A percentile compares a stretch with the other conserved stretches of the same genome.
phyloP scores from a whole-genome alignment of 148 eudicot genomes.

The Hydrangea macrophylla region DNA sequence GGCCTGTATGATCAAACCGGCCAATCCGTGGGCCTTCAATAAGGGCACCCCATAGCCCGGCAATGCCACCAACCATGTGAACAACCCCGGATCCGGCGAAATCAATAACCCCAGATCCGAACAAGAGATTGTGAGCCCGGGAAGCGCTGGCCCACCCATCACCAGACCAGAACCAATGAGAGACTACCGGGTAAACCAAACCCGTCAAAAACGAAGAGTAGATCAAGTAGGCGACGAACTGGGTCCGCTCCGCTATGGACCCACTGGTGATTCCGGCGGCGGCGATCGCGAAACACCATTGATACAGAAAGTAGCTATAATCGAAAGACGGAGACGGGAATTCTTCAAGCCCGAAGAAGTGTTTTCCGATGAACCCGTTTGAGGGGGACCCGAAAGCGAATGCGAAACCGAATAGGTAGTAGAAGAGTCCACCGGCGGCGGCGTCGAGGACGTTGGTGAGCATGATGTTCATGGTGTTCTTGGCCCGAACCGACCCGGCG shows the following conservation, averaged over 20 bases:
- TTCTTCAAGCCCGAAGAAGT: slow-evolving; percentile 22
- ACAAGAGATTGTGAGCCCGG: slow-evolving; percentile 16
- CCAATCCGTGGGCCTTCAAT: slow-evolving; percentile 54
- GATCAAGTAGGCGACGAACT: slow-evolving; percentile 29
- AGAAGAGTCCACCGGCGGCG: slow-evolving; percentile 31
- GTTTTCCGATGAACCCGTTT: slow-evolving; percentile 34
- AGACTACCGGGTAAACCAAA: slow-evolving; percentile 29
- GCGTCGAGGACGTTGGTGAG: slow-evolving; percentile 43
- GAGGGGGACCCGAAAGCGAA: slow-evolving; percentile 38
- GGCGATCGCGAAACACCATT: slow-evolving; percentile 32
- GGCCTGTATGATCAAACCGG: slow-evolving; percentile 36
- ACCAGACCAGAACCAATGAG: slow-evolving; percentile 33
- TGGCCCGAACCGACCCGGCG: slow-evolving; percentile 43
- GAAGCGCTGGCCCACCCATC: slow-evolving; percentile 28
- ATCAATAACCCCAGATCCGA: slow-evolving; percentile 42
- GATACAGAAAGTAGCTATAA: slow-evolving; percentile 26
- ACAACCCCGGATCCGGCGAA: slow-evolving; percentile 49
- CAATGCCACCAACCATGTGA: slow-evolving; percentile 44
- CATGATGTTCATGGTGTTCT: slow-evolving; percentile 32
- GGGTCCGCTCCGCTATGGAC: slow-evolving; percentile 32
- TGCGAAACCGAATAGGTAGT: slow-evolving; percentile 32
- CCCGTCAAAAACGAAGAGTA: slow-evolving; percentile 35
- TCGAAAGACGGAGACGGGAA: slow-evolving; percentile 19
- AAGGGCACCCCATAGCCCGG: slow-evolving; percentile 46
- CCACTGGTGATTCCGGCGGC: slow-evolving; percentile 36